Conservation (phyloP, 108 stramenopile species). For the Schizochytrium sp. region DNA sequence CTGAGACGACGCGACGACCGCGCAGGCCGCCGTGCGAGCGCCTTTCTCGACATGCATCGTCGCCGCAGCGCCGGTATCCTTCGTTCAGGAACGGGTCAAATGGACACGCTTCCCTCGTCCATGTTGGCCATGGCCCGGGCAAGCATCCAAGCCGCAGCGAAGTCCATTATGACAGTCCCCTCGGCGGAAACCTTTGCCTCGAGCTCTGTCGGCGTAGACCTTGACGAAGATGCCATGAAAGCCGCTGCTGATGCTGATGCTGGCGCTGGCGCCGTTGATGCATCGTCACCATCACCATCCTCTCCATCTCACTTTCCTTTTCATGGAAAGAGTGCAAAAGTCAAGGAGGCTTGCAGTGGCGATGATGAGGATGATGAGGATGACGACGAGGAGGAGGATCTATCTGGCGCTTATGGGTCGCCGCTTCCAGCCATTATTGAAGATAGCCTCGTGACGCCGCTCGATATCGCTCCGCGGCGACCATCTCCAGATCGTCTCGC, state of each 20-base stretch:
- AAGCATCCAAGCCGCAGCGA: background rate
- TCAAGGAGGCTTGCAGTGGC: background rate
- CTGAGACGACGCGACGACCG: background rate
- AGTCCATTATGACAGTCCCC: background rate
- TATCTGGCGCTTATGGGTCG: no score
- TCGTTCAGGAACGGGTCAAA: background rate
- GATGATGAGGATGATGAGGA: constrained; percentile 20
- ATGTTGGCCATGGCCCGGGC: background rate
- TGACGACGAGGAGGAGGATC: constrained; percentile 30
- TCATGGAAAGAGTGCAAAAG: no score
- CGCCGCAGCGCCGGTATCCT: background rate
- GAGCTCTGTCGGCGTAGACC: background rate
- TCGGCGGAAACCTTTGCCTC: background rate
- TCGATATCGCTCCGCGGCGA: background rate
- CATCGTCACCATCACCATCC: no score
- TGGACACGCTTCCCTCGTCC: background rate
- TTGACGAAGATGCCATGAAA: background rate
- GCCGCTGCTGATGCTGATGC: background rate
- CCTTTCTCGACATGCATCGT: background rate
- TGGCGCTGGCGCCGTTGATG: background rate
- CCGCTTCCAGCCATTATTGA: background rate
- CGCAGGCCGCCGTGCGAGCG: background rate
- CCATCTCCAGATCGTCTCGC: no score
- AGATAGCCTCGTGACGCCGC: background rate
- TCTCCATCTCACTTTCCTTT: no score